These are phyloP conservation scores for Ogataea haglerorum DNA, from an alignment of 805 yeast species.

Conservation along the genomic window DNA sequence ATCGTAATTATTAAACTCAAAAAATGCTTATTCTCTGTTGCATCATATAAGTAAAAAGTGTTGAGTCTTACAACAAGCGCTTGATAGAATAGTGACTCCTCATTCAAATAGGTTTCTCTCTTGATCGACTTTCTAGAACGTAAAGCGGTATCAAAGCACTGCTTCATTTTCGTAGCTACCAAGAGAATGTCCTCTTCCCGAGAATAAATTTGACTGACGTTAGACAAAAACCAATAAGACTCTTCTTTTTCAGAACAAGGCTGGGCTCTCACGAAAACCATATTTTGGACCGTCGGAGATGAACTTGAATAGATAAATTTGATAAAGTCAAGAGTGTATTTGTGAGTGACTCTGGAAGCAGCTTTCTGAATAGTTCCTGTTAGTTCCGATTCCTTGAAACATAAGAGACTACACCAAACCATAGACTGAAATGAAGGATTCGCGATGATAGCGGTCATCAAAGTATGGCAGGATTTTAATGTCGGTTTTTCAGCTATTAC, in stretches of 20 bases:
- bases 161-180: conserved; percentile 11
- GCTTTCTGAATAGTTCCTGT: conserved; percentile 16
- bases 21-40: conserved; percentile 23
- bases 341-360: conserved; percentile 19
- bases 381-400: conserved; percentile 20
- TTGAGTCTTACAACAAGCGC: conserved; percentile 22
- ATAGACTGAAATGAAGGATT: conserved; percentile 9
- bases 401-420: conserved; percentile 21
- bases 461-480: not conserved
- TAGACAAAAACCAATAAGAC: conserved; percentile 11
- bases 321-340: conserved; percentile 16
- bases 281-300: conserved; percentile 2
- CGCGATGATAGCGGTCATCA: conserved; percentile 8
- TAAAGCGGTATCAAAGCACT: conserved; percentile 8
- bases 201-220: conserved; percentile 7
- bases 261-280: conserved; percentile 3
- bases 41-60: conserved; percentile 18
- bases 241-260: not conserved
- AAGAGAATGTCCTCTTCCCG: not conserved
- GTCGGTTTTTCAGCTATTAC: conserved; percentile 5
- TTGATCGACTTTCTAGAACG: not conserved
- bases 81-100: conserved; percentile 15
- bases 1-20: conserved; percentile 12
- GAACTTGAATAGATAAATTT: conserved; percentile 8
- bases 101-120: conserved; percentile 3